These are phyloP conservation scores for Shiraia sp. DNA, from an alignment of 2,329 filamentous ascomycete species.

Conservation along the genomic window DNA sequence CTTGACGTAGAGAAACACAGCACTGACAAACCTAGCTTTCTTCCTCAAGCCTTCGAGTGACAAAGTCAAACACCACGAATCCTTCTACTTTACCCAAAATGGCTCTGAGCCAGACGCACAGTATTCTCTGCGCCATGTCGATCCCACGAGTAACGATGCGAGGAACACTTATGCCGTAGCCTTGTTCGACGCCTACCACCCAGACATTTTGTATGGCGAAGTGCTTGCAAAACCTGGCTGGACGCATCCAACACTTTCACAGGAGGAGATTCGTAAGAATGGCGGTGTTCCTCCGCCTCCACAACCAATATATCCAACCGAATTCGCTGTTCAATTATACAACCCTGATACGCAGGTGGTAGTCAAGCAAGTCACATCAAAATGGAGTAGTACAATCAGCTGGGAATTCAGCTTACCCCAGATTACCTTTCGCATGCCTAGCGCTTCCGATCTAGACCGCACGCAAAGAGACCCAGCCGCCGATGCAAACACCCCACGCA, in stretches of 20 bases:
- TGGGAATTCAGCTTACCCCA: slow-evolving; percentile 96
- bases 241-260: slow-evolving; percentile 78
- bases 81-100: slow-evolving; percentile 66
- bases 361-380: slow-evolving; percentile 71
- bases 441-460: slow-evolving; percentile 75
- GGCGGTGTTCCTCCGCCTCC: slow-evolving; percentile 68
- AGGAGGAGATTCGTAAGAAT: slow-evolving; percentile 74
- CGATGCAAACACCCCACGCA: slow-evolving; percentile 63
- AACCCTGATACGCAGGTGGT: slow-evolving; percentile 84
- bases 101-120: slow-evolving; percentile 79
- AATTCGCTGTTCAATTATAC: slow-evolving; percentile 87
- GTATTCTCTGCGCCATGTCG: slow-evolving; percentile 77
- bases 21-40: slow-evolving; percentile 54
- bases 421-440: slow-evolving; percentile 80
- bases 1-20: slow-evolving; percentile 31
- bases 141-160: slow-evolving; percentile 70
- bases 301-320: slow-evolving; percentile 73
- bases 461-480: slow-evolving; percentile 65
- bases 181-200: slow-evolving; percentile 78
- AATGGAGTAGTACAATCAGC: slow-evolving; percentile 77
- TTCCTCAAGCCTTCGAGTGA: slow-evolving; percentile 60
- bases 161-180: slow-evolving; percentile 86
- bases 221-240: slow-evolving; percentile 83
- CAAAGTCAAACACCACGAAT: slow-evolving; percentile 56
- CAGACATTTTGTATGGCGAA: slow-evolving; percentile 84